phyloP scores from a whole-genome alignment of 2,329 filamentous ascomycete genomes.

The Nannizzia gypsea region DNA sequence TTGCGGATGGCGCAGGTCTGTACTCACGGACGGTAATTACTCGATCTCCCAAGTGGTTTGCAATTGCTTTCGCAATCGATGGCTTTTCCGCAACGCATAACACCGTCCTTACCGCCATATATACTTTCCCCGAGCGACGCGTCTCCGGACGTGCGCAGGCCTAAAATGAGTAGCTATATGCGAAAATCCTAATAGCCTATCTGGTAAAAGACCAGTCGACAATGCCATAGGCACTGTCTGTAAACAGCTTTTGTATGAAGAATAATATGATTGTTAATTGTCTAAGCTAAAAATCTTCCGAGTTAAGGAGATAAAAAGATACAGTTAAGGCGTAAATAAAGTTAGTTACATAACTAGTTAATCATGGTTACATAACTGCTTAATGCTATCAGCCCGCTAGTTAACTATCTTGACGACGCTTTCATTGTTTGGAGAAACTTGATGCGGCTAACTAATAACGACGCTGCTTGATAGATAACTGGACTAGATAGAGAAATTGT shows the following conservation, averaged over 20 bases:
- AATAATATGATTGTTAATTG: neutral
- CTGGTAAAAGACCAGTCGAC: neutral
- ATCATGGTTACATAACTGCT: too few species aligned
- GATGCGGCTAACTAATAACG: too few species aligned
- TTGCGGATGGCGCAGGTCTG: slow-evolving; percentile 1
- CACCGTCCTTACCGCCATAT: slow-evolving; percentile 3
- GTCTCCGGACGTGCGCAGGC: slow-evolving; percentile 1
- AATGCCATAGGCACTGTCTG: neutral
- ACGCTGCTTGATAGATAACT: too few species aligned
- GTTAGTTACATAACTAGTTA: too few species aligned
- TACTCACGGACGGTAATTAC: slow-evolving; percentile 3
- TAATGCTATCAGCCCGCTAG: too few species aligned
- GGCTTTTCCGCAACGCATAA: slow-evolving; percentile 5
- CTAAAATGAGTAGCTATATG: slow-evolving; percentile 1
- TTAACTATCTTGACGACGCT: too few species aligned
- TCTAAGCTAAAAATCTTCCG: neutral
- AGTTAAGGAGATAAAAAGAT: neutral
- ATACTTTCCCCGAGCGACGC: neutral
- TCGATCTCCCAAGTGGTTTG: slow-evolving; percentile 6
- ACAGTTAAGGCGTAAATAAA: too few species aligned
- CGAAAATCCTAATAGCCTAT: neutral
- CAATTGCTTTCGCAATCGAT: slow-evolving; percentile 6
- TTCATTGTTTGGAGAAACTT: too few species aligned
- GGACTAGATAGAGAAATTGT: too few species aligned
- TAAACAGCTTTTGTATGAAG: neutral